These are phyloP conservation scores for Metarhizium guizhouense DNA, from an alignment of 2,329 filamentous ascomycete species.

Conservation along the genomic window DNA sequence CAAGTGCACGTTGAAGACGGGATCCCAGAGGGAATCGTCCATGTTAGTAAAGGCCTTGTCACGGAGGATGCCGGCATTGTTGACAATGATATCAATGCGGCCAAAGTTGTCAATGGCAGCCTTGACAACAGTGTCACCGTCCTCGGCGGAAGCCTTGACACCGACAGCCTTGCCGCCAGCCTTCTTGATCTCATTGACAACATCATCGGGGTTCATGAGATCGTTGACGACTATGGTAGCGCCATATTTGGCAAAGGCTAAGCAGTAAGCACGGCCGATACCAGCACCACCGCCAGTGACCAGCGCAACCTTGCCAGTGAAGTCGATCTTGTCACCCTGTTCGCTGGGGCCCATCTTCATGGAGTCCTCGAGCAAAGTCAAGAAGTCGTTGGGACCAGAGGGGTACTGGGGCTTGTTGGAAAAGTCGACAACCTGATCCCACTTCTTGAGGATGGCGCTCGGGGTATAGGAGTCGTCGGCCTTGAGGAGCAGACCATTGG, in stretches of 20 bases:
- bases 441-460: constrained; percentile 78
- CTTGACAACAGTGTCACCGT: constrained; percentile 87
- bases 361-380: constrained; percentile 75
- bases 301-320: constrained; percentile 76
- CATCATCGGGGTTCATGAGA: constrained; percentile 80
- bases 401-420: constrained; percentile 66
- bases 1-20: constrained; percentile 86
- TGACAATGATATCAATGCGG: constrained; percentile 88
- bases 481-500: constrained; percentile 81
- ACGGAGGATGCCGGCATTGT: constrained; percentile 95
- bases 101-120: constrained; percentile 88
- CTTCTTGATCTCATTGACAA: constrained; percentile 88
- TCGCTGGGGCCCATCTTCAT: constrained; percentile 67
- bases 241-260: constrained; percentile 78
- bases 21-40: constrained; percentile 88
- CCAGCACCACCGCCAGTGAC: constrained; percentile 84
- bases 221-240: constrained; percentile 92
- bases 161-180: constrained; percentile 82
- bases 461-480: constrained; percentile 83
- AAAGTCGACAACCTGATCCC: constrained; percentile 82
- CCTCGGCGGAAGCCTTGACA: constrained; percentile 87
- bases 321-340: constrained; percentile 65
- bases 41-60: constrained; percentile 99
- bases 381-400: constrained; percentile 76
- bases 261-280: constrained; percentile 82